Evolutionary conservation across 192 early-diverging fungal species (phyloP), one percentile per base, ranked within the genome.

Genomic region (Backusella luteola): DNA sequence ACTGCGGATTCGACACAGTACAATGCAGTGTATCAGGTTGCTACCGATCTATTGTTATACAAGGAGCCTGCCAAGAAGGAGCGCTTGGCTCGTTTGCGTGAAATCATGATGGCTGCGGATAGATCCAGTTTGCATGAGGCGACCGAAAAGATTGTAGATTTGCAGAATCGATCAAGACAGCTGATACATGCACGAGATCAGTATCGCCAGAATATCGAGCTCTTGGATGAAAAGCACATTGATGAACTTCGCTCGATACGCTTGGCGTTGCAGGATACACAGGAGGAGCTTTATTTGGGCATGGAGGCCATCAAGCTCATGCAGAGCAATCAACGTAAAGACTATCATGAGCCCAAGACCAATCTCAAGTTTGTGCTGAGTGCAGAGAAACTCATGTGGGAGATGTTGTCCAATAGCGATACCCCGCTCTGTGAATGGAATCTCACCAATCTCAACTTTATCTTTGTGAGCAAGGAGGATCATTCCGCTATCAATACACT

Each of bases 51-150:
- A 26, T 82, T 97, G 11, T 88, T 96, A 19, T 97, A 95, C 73
- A 90, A 89, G 26, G 96, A 96, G 75, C 94, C 96, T 6, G 88
- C 87, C 0, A 89, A 90, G 67, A 93, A 91, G 32, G 91, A 92
- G 42, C 87, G 93, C 17, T 83, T 86, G 63, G 91, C 92, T 59
- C 84, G 90, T 32, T 79, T 96, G 14, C 88, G 90, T 46, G 93
- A 93, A 42, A 94, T 95, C 73, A 83, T 92, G 73, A 82, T 96
- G 63, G 91, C 93, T 14, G 90, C 93, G 41, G 94, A 97, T 81
- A 89, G 91, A 86, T 85, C 89, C 73, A 89, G 96, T 75, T 71
- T 95, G 23, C 77, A 74, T 14, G 87, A 90, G 6, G 77, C 84
- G 1, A 77, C 86, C 0, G 88, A 90, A 26, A 90, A 84, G 17